A percentile compares a stretch with the other conserved stretches of the same genome.
These are phyloP conservation scores for Samsoniella hepiali DNA, from an alignment of 2,329 filamentous ascomycete species.

Conservation along the genomic window DNA sequence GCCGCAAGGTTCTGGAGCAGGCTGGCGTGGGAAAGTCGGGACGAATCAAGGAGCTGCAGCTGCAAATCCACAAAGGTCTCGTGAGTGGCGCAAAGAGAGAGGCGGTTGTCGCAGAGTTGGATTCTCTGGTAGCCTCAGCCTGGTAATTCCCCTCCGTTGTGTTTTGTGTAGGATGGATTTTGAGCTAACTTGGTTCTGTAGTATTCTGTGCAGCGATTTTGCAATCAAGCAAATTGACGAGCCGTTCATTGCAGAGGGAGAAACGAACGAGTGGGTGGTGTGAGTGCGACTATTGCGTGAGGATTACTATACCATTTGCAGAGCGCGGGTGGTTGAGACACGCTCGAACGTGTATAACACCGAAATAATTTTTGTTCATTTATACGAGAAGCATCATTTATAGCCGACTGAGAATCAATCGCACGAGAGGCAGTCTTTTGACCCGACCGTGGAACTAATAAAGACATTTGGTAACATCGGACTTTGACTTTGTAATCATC, in stretches of 20 bases:
- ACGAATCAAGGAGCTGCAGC: slow-evolving; percentile 81
- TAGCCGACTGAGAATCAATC: background rate
- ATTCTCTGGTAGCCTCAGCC: slow-evolving; percentile 83
- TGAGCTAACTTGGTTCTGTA: slow-evolving; percentile 36
- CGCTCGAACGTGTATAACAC: background rate
- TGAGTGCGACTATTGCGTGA: slow-evolving; percentile 32
- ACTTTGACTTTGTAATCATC: slow-evolving; percentile 43
- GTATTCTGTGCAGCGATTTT: slow-evolving; percentile 90
- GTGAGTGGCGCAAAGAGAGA: slow-evolving; percentile 71
- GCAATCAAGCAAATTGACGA: slow-evolving; percentile 93
- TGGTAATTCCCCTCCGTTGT: slow-evolving; percentile 57
- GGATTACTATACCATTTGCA: slow-evolving; percentile 1
- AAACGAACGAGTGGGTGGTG: slow-evolving; percentile 76
- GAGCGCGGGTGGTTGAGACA: background rate
- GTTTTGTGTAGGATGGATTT: background rate
- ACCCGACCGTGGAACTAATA: background rate
- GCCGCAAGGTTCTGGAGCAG: slow-evolving; percentile 78
- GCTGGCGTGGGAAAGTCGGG: slow-evolving; percentile 71
- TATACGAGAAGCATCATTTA: background rate
- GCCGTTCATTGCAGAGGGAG: slow-evolving; percentile 76
- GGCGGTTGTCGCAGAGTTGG: slow-evolving; percentile 80
- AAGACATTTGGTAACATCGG: slow-evolving; percentile 37
- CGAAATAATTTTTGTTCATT: background rate
- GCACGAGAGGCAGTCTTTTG: background rate
- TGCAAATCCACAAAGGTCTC: slow-evolving; percentile 73